Conservation (phyloP, 257 asterid species). For the Solanum tarapatanum region DNA sequence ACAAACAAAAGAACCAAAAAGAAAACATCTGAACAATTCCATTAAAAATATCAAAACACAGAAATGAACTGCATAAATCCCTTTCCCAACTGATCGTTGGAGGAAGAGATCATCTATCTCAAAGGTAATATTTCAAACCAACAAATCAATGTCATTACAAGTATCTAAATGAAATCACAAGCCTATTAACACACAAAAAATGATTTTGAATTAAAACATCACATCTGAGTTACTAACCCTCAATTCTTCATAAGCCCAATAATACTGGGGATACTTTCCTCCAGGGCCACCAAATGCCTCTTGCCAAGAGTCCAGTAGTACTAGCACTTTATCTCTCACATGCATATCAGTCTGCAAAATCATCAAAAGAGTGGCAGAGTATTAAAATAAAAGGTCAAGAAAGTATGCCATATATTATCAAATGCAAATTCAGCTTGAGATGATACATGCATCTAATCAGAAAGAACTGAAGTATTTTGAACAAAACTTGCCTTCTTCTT, state of each 20-base stretch:
- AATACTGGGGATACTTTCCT: constrained; percentile 80
- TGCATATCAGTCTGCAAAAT: constrained; percentile 74
- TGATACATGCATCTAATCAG: background rate
- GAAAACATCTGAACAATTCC: background rate
- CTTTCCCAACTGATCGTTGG: background rate
- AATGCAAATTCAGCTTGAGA: background rate
- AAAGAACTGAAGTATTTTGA: background rate
- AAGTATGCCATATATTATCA: background rate
- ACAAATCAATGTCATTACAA: background rate
- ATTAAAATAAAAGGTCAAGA: background rate
- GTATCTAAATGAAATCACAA: background rate
- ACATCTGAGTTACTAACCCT: constrained; percentile 34
- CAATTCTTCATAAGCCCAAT: constrained; percentile 80
- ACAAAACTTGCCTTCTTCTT: constrained; percentile 59
- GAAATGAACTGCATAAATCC: background rate
- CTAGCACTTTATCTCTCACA: constrained; percentile 63
- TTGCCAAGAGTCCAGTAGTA: constrained; percentile 75
- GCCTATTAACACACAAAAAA: background rate
- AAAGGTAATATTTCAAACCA: background rate
- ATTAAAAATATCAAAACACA: background rate
- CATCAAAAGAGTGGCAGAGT: background rate
- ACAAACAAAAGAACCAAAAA: background rate
- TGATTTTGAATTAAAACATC: background rate
- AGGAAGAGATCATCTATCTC: background rate
- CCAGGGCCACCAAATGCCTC: constrained; percentile 90